Percentiles rank a stretch among this genome's conserved stretches.
phyloP scores from a whole-genome alignment of 495 filamentous ascomycete genomes.

The Emericellopsis terricola region DNA sequence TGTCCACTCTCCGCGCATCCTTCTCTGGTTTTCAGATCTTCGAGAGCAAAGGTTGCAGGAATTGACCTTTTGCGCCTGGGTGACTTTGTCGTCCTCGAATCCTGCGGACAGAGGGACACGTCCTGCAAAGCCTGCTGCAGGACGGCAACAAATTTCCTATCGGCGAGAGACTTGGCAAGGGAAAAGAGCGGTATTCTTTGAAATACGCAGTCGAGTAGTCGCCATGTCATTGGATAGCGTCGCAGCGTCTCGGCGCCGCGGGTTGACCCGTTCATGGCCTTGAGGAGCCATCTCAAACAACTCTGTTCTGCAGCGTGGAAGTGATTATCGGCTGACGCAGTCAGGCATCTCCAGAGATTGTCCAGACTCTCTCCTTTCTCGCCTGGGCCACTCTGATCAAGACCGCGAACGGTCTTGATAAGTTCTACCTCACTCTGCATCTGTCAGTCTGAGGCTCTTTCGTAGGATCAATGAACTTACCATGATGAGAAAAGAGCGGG shows the following conservation, averaged over 20 bases:
- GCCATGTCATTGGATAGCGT: conserved; percentile 25
- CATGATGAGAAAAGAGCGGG: not conserved
- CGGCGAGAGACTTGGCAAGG: conserved; percentile 25
- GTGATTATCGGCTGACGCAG: conserved; percentile 10
- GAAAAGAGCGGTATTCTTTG: conserved; percentile 21
- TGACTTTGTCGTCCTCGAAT: conserved; percentile 4
- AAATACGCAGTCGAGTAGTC: conserved; percentile 21
- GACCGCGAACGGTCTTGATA: conserved; percentile 7
- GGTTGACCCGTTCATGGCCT: conserved; percentile 23
- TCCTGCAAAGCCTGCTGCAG: conserved; percentile 24
- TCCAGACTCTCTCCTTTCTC: conserved; percentile 20
- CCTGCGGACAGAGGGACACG: conserved; percentile 11
- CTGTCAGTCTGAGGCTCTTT: not conserved
- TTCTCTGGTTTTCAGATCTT: conserved; percentile 11
- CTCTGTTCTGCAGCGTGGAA: conserved; percentile 28
- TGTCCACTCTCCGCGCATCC: conserved; percentile 20
- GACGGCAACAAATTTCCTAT: conserved; percentile 20
- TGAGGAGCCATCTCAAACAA: conserved; percentile 28
- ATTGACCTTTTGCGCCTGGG: conserved; percentile 19
- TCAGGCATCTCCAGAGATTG: conserved; percentile 16
- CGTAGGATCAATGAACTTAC: not conserved
- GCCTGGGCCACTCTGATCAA: conserved; percentile 20
- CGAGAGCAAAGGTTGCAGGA: conserved; percentile 10
- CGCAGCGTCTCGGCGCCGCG: conserved; percentile 23
- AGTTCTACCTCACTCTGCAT: not conserved